Evolutionary conservation across 164 flowering plant genomes (phyloP).

Genomic region (Kalanchoe fedtschenkoi): DNA sequence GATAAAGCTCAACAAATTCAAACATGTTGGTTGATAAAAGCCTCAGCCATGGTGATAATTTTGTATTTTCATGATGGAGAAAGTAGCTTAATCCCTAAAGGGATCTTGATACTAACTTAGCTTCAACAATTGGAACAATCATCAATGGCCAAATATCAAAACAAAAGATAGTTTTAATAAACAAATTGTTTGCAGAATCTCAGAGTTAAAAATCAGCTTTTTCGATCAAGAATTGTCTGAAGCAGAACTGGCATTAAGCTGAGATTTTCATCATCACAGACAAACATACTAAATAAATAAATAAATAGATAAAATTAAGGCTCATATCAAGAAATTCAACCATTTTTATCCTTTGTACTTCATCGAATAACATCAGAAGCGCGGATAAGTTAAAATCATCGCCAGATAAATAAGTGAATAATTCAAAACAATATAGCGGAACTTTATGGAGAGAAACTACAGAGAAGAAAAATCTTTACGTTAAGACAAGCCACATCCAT

Average conservation of each 20-base stretch:
- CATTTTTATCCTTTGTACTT: slow-evolving; percentile 44
- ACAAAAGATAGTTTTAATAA: no score
- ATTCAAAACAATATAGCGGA: neutral
- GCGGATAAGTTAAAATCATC: slow-evolving; percentile 74
- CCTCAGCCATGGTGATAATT: no score
- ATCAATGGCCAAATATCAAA: no score
- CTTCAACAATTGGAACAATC: neutral
- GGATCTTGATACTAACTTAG: no score
- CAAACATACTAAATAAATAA: neutral
- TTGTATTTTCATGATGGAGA: no score
- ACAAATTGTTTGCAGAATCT: no score
- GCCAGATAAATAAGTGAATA: slow-evolving; percentile 25
- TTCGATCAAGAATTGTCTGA: slow-evolving; percentile 76
- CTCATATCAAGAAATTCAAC: slow-evolving; percentile 97
- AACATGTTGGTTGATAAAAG: no score
- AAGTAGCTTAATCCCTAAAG: no score
- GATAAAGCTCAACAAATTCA: neutral
- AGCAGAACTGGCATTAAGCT: slow-evolving; percentile 98
- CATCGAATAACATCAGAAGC: slow-evolving; percentile 78
- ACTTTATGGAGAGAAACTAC: no score
- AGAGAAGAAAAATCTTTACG: no score
- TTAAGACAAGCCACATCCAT: no score
- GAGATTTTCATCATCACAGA: slow-evolving; percentile 51
- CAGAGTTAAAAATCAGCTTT: slow-evolving; percentile 55
- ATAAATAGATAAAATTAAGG: slow-evolving; percentile 13